Conservation (phyloP, 495 filamentous ascomycete species). For the Penicillium odoratum region DNA sequence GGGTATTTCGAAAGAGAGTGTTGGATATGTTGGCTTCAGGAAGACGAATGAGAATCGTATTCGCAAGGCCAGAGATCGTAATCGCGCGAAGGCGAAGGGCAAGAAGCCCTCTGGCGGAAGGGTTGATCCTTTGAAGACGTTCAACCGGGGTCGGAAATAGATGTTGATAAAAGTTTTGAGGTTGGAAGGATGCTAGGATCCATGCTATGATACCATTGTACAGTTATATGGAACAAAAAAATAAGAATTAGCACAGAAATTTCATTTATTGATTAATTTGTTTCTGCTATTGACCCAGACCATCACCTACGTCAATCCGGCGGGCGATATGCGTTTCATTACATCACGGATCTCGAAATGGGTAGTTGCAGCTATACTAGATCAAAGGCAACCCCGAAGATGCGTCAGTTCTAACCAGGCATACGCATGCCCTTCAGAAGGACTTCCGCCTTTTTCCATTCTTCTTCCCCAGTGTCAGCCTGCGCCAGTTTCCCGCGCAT, state of each 20-base stretch:
- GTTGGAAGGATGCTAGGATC: slow-evolving; percentile 8
- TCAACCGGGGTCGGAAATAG: slow-evolving; percentile 56
- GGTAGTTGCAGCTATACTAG: not conserved
- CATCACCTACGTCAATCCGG: not conserved
- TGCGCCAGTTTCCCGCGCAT: slow-evolving; percentile 41
- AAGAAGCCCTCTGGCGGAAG: slow-evolving; percentile 54
- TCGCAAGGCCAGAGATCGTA: slow-evolving; percentile 66
- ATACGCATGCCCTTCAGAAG: not conserved
- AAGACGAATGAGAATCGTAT: slow-evolving; percentile 74
- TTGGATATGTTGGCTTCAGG: slow-evolving; percentile 73
- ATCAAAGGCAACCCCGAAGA: not conserved
- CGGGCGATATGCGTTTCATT: not conserved
- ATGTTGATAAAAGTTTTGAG: slow-evolving; percentile 1
- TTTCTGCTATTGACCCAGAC: not conserved
- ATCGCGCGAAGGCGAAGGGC: slow-evolving; percentile 51
- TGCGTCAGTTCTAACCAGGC: not conserved
- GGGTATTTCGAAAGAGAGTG: slow-evolving; percentile 57
- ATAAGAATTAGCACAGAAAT: slow-evolving; percentile 3
- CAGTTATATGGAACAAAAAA: slow-evolving; percentile 22
- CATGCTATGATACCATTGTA: slow-evolving; percentile 36
- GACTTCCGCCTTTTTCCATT: not conserved
- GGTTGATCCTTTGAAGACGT: slow-evolving; percentile 85
- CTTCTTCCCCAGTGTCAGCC: slow-evolving; percentile 33
- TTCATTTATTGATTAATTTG: slow-evolving; percentile 2
- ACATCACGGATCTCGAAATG: not conserved